These are phyloP conservation scores for Dendrobium officinale DNA, from an alignment of 106 monocot genomes.

Conservation along the genomic window DNA sequence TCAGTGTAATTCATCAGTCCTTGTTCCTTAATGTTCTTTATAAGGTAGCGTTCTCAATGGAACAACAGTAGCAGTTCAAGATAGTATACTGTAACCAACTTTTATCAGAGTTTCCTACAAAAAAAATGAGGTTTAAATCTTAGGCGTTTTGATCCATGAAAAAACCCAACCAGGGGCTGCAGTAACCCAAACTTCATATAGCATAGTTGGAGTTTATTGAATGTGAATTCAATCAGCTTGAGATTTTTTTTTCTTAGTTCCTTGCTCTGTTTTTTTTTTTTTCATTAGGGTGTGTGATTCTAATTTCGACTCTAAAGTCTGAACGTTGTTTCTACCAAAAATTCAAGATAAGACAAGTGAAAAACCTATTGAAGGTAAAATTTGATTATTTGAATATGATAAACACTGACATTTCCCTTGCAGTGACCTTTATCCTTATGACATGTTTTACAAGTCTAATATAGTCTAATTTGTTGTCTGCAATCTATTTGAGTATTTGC, in stretches of 20 bases:
- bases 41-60: background rate
- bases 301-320: background rate
- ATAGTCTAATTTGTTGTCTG: background rate
- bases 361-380: background rate
- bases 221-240: background rate
- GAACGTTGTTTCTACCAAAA: background rate
- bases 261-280: background rate
- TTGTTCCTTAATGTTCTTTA: background rate
- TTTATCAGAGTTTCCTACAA: background rate
- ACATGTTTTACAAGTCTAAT: background rate
- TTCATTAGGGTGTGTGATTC: background rate
- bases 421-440: background rate
- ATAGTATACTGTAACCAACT: background rate
- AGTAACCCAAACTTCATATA: background rate
- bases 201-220: background rate
- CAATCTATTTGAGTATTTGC: background rate
- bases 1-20: background rate
- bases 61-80: background rate
- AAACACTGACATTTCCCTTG: background rate
- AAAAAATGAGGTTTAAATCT: slow-evolving; percentile 1
- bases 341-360: background rate
- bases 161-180: background rate
- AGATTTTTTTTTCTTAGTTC: background rate
- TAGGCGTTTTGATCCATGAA: background rate
- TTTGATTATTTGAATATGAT: background rate